Base-by-base conservation (phyloP, 179 eudicot genomes). In the Patellifolia procumbens region DNA sequence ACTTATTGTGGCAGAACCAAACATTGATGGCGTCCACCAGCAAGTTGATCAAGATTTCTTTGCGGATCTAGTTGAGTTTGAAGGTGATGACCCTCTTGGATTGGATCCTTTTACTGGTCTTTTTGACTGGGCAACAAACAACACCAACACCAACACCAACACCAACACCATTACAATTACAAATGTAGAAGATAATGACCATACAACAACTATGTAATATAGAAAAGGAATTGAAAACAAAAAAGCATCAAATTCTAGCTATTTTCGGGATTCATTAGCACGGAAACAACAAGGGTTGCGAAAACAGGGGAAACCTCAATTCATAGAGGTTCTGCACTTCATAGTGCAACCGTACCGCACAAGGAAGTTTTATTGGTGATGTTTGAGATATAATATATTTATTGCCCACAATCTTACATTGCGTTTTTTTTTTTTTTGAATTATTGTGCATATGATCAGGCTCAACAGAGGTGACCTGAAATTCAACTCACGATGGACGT, bases 41-140 rank as follows among this genome's bases (percentile, higher is more conserved):
- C 89, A 82, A 5, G 42, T 51, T 1, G 86, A 85, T 62, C 84
- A 78, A 48, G 89, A 88, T 77, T 90, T 88, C 66, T 90, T 89
- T 66, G 87, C 87, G 0, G 91, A 87, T 15, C 82, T 92, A 16
- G 90, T 71, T 81, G 62, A 91, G 81, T 75, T 82, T 82, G 72
- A 89, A 78, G 69, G 83, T 65, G 76, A 52, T 51, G 75, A 74
- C 64, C 90, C 97, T 45, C 76, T 89, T 31, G 79, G 65, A 5
- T 73, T 79, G 71, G 89, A 87, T 56, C 76, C 88, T 39, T 88
- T 88, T 68, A 81, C 35, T 3, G 77, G 77, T 32, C 76, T 87
- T 39, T 89, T 88, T 74, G 88, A 91, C 74, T 91, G 92, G 92
- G 56, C 76, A 19, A 78, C 60, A 43, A 81, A 58, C 65, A 76